Evolutionary conservation across 345 rosid species (phyloP).

Genomic region (Gossypium turneri): DNA sequence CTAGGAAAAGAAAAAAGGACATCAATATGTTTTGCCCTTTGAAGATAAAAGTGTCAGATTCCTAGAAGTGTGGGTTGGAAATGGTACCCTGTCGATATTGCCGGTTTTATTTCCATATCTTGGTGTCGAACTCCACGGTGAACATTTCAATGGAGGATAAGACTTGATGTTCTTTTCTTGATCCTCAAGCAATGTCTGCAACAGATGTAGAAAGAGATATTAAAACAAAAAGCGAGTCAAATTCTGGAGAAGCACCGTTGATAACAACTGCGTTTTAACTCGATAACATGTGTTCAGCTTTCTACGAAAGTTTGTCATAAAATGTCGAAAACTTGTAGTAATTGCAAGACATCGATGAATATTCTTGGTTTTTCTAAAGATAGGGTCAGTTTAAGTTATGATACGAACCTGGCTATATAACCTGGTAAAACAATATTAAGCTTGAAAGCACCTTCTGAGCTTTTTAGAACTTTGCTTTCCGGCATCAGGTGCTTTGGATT

Average conservation of each 20-base stretch:
- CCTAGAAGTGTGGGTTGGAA: neutral
- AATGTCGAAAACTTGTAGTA: neutral
- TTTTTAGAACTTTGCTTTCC: slow-evolving; percentile 41
- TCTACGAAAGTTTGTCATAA: too few species aligned
- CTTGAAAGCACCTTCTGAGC: slow-evolving; percentile 61
- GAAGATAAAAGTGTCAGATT: neutral
- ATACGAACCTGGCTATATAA: slow-evolving; percentile 3
- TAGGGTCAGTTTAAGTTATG: neutral
- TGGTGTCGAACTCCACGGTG: neutral
- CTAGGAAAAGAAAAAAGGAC: neutral
- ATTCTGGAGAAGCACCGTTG: neutral
- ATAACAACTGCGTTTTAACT: neutral
- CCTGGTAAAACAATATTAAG: slow-evolving; percentile 15
- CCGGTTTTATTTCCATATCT: neutral
- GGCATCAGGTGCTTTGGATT: slow-evolving; percentile 37
- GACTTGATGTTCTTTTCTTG: neutral
- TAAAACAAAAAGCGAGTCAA: neutral
- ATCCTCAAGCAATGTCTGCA: neutral
- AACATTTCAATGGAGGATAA: neutral
- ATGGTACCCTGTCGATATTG: neutral
- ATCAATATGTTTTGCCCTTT: neutral
- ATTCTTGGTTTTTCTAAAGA: neutral
- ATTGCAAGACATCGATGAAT: neutral
- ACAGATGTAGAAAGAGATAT: neutral
- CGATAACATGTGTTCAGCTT: too few species aligned